These are phyloP conservation scores for Podaxis sp. DNA, from an alignment of 768 basidiomycete genomes.

Conservation along the genomic window DNA sequence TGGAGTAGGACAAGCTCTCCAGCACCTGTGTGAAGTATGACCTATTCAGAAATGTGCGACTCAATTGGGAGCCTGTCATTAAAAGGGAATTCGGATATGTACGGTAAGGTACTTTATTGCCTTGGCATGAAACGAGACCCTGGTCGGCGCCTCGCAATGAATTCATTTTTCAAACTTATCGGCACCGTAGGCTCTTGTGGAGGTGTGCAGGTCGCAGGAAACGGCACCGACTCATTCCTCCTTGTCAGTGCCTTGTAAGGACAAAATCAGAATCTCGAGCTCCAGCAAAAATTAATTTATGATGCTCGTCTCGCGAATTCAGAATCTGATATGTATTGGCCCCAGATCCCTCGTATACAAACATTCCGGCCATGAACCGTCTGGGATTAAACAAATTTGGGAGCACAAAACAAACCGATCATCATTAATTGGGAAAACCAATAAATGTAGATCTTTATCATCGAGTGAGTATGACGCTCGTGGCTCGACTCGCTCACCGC, in stretches of 20 bases:
- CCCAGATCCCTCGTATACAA: background rate
- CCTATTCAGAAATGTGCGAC: no score
- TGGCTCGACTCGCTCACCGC: no score
- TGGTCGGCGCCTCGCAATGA: background rate
- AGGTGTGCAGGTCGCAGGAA: no score
- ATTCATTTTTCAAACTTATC: background rate
- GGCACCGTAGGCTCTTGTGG: background rate
- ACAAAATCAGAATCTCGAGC: background rate
- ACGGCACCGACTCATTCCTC: no score
- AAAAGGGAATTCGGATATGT: background rate
- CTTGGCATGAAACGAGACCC: background rate
- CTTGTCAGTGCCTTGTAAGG: no score
- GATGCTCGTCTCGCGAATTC: background rate
- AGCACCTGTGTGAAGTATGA: no score
- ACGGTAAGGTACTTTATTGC: background rate
- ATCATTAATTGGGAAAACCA: background rate
- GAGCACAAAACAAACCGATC: background rate
- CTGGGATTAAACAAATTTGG: background rate
- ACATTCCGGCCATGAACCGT: background rate
- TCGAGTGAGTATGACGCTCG: background rate
- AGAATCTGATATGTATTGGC: background rate
- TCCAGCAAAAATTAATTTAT: background rate
- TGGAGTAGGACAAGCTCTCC: no score
- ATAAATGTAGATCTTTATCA: background rate
- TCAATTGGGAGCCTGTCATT: no score